These are phyloP conservation scores for Olyra latifolia DNA, from an alignment of 176 grass and related monocot genomes.

Conservation along the genomic window DNA sequence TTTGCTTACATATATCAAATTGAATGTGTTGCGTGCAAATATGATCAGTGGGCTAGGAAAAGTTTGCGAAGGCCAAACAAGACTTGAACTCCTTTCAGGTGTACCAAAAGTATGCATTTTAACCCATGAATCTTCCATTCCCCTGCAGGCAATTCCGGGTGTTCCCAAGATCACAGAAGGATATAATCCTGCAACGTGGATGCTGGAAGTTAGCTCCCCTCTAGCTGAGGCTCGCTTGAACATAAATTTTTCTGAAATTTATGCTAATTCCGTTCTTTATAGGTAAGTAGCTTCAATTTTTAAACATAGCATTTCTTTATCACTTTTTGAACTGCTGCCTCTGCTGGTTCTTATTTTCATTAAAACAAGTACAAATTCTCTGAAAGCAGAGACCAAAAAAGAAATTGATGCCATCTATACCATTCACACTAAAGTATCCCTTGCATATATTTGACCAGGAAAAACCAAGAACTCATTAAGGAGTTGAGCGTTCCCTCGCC, in stretches of 20 bases:
- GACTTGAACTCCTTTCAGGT: background rate
- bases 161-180: conserved; percentile 71
- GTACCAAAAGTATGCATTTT: background rate
- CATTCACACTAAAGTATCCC: background rate
- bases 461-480: conserved; percentile 70
- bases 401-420: background rate
- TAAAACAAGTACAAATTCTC: background rate
- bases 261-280: conserved; percentile 65
- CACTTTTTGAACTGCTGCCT: background rate
- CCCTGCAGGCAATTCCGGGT: conserved; percentile 72
- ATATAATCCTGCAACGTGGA: conserved; percentile 94
- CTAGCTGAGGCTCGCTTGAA: conserved; percentile 57
- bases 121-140: background rate
- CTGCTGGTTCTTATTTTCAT: background rate
- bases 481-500: conserved; percentile 59
- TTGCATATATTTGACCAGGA: conserved; percentile 35
- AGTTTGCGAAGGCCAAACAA: background rate
- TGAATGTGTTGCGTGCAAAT: background rate
- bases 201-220: conserved; percentile 73
- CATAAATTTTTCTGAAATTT: conserved; percentile 80
- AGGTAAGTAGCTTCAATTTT: conserved; percentile 39
- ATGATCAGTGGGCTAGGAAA: background rate
- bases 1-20: conserved; percentile 7
- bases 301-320: background rate
- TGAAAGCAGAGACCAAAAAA: background rate